Evolutionary conservation across 495 filamentous ascomycete species (phyloP), one percentile per base, ranked within the genome.

Genomic region (Annulohypoxylon moriforme): DNA sequence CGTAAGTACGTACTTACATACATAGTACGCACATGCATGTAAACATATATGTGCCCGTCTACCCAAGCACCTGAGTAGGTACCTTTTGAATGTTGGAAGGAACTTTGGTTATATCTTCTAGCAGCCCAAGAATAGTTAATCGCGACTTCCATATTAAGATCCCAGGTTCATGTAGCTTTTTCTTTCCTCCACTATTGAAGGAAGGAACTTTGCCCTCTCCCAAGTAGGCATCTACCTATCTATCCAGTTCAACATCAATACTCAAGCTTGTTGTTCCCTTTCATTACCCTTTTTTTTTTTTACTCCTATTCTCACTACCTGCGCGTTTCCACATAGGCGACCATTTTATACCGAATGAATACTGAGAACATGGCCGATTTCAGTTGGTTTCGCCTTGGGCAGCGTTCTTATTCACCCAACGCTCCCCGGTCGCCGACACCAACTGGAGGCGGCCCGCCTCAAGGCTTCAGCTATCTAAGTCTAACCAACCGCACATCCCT

Each of bases 361-460:
- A 6, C 42, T n/a, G 31, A 33, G 42, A 42, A 46, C 50, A 81
- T 81, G 79, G 16, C 77, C 4, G 79, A 80, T 47, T 68, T 75
- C n/a, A 38, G 70, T 65, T 75, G 76, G 69, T 31, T 81, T 14
- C 74, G 74, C 50, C 58, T 80, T 18, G 73, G 63, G 13, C 69
- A 73, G 14, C 77, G 70, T 36, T 63, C 74, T 29, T 69, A 64
- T 40, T 73, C 68, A 2, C 69, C 72, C n/a, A 61, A 65, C 47
- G 60, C n/a, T 6, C 63, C 73, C 14, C 52, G 25, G 10, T 64
- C 59, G 16, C 25, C 68, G 20, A 38, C 55, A 18, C 29, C 55
- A 9, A 27, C 75, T 20, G 52, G 49, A 14, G 47, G 40, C 44
- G 46, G 10, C 13, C 64, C 52, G 3, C 25, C 52, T 55, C 65